Conservation (phyloP, 169 alveolate genomes). For the Perkinsus marinus region DNA sequence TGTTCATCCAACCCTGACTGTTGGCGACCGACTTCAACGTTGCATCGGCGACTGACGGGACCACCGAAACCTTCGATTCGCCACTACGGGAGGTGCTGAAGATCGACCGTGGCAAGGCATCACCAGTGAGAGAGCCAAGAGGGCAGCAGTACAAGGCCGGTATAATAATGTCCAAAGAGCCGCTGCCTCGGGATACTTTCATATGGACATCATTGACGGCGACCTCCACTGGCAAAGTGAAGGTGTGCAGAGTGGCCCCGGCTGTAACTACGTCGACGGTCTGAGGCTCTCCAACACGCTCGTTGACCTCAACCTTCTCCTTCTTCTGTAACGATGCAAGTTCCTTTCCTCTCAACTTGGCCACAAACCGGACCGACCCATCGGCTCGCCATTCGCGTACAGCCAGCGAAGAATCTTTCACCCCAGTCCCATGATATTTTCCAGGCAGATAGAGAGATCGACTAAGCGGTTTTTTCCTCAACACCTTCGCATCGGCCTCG, state of each 20-base stretch:
- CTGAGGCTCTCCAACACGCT: neutral
- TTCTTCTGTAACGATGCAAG: neutral
- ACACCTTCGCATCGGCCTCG: neutral
- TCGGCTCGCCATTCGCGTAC: neutral
- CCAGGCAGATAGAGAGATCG: neutral
- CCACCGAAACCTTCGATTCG: neutral
- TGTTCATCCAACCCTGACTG: neutral
- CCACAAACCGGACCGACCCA: neutral
- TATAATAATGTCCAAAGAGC: neutral
- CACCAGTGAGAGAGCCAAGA: neutral
- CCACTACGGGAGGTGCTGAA: neutral
- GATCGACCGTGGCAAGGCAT: neutral
- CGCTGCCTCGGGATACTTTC: neutral
- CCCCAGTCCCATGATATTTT: neutral
- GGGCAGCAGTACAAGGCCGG: neutral
- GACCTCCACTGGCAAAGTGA: neutral
- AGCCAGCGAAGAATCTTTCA: neutral
- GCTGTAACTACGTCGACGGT: neutral
- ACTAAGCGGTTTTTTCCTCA: neutral
- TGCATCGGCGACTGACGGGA: neutral
- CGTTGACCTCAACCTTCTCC: neutral
- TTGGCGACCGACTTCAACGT: neutral
- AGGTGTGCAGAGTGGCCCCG: neutral
- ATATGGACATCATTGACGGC: neutral
- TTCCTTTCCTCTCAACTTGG: neutral